A percentile compares a stretch with the other conserved stretches of the same genome.
Conservation (phyloP, 495 filamentous ascomycete species). For the Thermochaetoides thermophila region DNA sequence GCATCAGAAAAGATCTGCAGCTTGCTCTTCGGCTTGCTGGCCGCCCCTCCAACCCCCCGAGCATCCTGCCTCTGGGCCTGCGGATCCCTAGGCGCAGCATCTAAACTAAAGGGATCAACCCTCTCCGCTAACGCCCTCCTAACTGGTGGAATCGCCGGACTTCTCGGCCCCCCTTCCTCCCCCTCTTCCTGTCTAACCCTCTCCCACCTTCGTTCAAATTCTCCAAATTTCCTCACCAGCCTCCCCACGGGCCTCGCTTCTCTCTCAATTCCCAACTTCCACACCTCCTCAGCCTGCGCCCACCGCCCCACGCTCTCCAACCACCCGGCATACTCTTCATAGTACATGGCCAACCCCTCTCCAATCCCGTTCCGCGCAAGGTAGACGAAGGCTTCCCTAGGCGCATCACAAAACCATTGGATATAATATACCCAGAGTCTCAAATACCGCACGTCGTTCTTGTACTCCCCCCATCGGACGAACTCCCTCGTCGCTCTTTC, state of each 20-base stretch:
- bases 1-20: conserved; percentile 82
- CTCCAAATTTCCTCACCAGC: conserved; percentile 71
- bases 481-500: conserved; percentile 88
- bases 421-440: conserved; percentile 92
- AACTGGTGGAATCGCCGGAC: conserved; percentile 71
- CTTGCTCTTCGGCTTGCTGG: conserved; percentile 52
- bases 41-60: conserved; percentile 27
- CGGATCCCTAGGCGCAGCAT: conserved; percentile 38
- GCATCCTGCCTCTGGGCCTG: conserved; percentile 43
- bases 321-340: conserved; percentile 93
- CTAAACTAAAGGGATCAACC: conserved; percentile 56
- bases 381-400: conserved; percentile 83
- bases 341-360: conserved; percentile 80
- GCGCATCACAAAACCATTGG: conserved; percentile 77
- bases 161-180: conserved; percentile 48
- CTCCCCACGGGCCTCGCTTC: conserved; percentile 75
- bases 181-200: conserved; percentile 51
- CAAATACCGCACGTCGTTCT: conserved; percentile 86
- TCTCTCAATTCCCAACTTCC: conserved; percentile 69
- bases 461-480: conserved; percentile 70
- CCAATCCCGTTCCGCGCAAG: conserved; percentile 78
- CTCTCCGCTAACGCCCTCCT: conserved; percentile 80
- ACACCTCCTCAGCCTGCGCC: conserved; percentile 89
- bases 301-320: conserved; percentile 74
- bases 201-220: conserved; percentile 73